Conservation (phyloP, 2,329 filamentous ascomycete genomes). For the Thermothelomyces thermophilus region DNA sequence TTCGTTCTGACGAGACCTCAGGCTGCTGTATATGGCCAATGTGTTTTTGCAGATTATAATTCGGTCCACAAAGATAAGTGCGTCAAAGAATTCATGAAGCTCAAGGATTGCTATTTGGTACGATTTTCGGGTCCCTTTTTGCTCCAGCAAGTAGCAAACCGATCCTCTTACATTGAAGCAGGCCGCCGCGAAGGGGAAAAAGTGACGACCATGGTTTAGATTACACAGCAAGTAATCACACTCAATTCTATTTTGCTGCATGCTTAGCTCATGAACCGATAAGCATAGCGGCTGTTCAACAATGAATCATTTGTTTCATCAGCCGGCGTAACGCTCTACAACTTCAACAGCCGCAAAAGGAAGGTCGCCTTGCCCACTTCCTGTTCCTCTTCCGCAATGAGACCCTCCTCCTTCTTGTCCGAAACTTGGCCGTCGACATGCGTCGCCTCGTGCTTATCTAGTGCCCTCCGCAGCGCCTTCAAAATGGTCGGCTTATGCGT, state of each 20-base stretch:
- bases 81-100: slow-evolving; percentile 68
- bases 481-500: slow-evolving; percentile 63
- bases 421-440: slow-evolving; percentile 52
- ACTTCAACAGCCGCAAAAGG: slow-evolving; percentile 61
- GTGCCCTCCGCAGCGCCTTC: slow-evolving; percentile 68
- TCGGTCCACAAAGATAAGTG: slow-evolving; percentile 89
- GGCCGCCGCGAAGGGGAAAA: slow-evolving; percentile 23
- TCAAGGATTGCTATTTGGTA: slow-evolving; percentile 88
- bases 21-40: slow-evolving; percentile 85
- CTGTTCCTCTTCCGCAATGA: slow-evolving; percentile 78
- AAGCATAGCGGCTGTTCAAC: not conserved
- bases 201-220: slow-evolving; percentile 8
- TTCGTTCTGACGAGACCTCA: slow-evolving; percentile 33
- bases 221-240: not conserved
- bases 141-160: not conserved
- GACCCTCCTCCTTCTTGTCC: slow-evolving; percentile 42
- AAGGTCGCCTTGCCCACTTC: slow-evolving; percentile 72
- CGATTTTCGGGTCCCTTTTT: too few relatives aligned
- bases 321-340: slow-evolving; percentile 40
- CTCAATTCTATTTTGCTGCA: slow-evolving; percentile 1
- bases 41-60: slow-evolving; percentile 84
- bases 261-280: slow-evolving; percentile 1
- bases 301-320: not conserved
- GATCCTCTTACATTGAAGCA: slow-evolving; percentile 6
- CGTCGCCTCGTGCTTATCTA: slow-evolving; percentile 62